phyloP scores from a whole-genome alignment of 495 filamentous ascomycete species.

The Chaetomidium leptoderma region DNA sequence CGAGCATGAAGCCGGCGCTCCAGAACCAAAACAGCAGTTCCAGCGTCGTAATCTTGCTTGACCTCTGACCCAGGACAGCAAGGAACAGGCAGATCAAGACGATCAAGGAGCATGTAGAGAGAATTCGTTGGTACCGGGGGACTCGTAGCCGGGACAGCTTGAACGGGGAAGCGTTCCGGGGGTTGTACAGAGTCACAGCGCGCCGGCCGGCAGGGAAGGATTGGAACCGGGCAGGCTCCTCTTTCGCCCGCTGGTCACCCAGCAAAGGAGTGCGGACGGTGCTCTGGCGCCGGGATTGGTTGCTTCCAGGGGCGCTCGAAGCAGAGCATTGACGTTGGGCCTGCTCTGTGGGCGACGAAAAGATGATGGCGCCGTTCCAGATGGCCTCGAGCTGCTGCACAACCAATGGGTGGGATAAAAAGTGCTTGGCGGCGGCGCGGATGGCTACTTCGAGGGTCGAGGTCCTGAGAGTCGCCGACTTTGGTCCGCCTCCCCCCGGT shows the following conservation, averaged over 20 bases:
- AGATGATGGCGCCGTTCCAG: slow-evolving; percentile 90
- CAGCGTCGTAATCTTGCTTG: slow-evolving; percentile 68
- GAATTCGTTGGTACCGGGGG: slow-evolving; percentile 80
- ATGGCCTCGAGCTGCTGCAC: slow-evolving; percentile 92
- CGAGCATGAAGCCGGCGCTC: slow-evolving; percentile 96
- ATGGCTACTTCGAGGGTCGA: slow-evolving; percentile 91
- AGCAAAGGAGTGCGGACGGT: slow-evolving; percentile 42
- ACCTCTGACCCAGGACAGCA: slow-evolving; percentile 65
- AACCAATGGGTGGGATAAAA: slow-evolving; percentile 82
- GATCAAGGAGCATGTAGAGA: slow-evolving; percentile 79
- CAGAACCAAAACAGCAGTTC: slow-evolving; percentile 94
- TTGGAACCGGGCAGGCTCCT: slow-evolving; percentile 33
- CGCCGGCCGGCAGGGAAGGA: slow-evolving; percentile 49
- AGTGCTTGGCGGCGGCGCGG: slow-evolving; percentile 80
- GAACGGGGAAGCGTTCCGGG: slow-evolving; percentile 79
- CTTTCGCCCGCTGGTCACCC: slow-evolving; percentile 38
- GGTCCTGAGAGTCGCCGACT: slow-evolving; percentile 60
- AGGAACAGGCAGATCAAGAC: slow-evolving; percentile 79
- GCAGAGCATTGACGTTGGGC: slow-evolving; percentile 56
- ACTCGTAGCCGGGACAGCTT: slow-evolving; percentile 86
- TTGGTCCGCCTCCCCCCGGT: slow-evolving; percentile 30
- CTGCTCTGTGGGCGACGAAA: slow-evolving; percentile 79
- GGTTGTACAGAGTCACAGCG: slow-evolving; percentile 84
- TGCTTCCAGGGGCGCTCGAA: slow-evolving; percentile 16
- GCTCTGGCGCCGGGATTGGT: slow-evolving; percentile 31